Percentiles rank a stretch among this genome's conserved stretches.
Evolutionary conservation across 768 basidiomycete genomes (phyloP).

Genomic region (Mycena vitilis): DNA sequence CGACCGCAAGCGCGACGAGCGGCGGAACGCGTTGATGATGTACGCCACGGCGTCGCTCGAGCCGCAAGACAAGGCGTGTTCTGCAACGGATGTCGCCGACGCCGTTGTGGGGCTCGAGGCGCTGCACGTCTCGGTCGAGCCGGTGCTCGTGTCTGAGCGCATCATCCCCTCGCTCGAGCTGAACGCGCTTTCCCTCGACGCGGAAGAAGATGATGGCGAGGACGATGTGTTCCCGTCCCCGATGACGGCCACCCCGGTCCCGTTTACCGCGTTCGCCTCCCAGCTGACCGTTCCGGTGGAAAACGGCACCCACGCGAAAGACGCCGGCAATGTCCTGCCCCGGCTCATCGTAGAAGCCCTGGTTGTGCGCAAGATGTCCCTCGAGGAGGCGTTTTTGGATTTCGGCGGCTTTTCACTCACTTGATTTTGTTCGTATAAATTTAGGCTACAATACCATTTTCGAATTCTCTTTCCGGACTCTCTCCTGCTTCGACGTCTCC

Average conservation of each 20-base stretch:
- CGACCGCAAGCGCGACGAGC: slow-evolving; percentile 65
- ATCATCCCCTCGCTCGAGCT: slow-evolving; percentile 29
- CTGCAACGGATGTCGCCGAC: slow-evolving; percentile 28
- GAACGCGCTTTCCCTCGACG: slow-evolving; percentile 24
- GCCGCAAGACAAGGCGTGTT: not conserved
- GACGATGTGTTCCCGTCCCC: slow-evolving; percentile 55
- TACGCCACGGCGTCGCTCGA: slow-evolving; percentile 39
- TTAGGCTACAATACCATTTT: not conserved
- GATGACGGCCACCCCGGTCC: slow-evolving; percentile 40
- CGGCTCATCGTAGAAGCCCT: slow-evolving; percentile 85
- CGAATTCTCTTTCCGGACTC: not conserved
- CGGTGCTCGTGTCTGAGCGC: slow-evolving; percentile 16
- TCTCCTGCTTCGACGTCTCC: not conserved
- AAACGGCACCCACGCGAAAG: slow-evolving; percentile 9
- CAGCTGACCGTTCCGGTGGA: slow-evolving; percentile 32
- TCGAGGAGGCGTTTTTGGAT: slow-evolving; percentile 82
- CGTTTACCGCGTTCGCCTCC: slow-evolving; percentile 39
- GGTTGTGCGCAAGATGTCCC: slow-evolving; percentile 79
- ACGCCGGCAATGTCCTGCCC: slow-evolving; percentile 5
- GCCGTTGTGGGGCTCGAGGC: slow-evolving; percentile 48
- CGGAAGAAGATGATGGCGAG: slow-evolving; percentile 42
- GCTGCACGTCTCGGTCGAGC: slow-evolving; percentile 47
- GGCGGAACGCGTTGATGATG: slow-evolving; percentile 49
- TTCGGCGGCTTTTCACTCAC: slow-evolving; percentile 71
- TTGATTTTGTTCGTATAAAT: slow-evolving; percentile 32